phyloP scores from a whole-genome alignment of 805 yeast species.

The Yamadazyma sp. region DNA sequence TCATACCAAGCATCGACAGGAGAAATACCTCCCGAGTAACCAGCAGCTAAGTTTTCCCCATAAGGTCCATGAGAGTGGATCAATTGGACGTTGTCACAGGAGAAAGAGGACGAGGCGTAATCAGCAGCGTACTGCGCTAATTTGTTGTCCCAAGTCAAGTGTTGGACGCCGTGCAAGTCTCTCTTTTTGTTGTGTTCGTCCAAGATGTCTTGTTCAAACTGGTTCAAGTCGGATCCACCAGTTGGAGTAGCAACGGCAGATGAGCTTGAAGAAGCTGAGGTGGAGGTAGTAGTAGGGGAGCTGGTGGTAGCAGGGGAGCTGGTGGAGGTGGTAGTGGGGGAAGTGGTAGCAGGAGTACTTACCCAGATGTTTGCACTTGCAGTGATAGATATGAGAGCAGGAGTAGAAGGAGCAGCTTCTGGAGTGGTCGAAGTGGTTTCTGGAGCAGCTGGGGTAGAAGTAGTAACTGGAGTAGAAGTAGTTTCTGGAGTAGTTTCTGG shows the following conservation, averaged over 20 bases:
- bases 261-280: constrained; percentile 15
- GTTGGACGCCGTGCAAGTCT: constrained; percentile 34
- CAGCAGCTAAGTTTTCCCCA: constrained; percentile 80
- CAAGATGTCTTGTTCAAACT: constrained; percentile 32
- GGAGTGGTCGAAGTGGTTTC: constrained; percentile 16
- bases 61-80: constrained; percentile 64
- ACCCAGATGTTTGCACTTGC: constrained; percentile 10
- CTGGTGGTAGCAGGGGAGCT: constrained; percentile 16
- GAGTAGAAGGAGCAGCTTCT: constrained; percentile 9
- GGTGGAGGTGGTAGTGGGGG: constrained; percentile 14
- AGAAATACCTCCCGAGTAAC: constrained; percentile 50
- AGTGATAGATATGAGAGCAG: constrained; percentile 13
- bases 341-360: constrained; percentile 5
- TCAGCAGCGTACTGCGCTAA: constrained; percentile 36
- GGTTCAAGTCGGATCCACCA: constrained; percentile 13
- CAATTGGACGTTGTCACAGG: constrained; percentile 59
- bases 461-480: constrained; percentile 12
- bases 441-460: constrained; percentile 11
- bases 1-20: constrained; percentile 77
- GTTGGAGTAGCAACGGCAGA: constrained; percentile 18
- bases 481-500: constrained; percentile 11
- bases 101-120: constrained; percentile 52
- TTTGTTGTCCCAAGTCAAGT: constrained; percentile 32
- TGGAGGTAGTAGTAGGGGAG: constrained; percentile 15
- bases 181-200: constrained; percentile 37